Evolutionary conservation across 768 basidiomycete species (phyloP), one percentile per base, ranked within the genome.

Genomic region (Albatrellus ellisii): DNA sequence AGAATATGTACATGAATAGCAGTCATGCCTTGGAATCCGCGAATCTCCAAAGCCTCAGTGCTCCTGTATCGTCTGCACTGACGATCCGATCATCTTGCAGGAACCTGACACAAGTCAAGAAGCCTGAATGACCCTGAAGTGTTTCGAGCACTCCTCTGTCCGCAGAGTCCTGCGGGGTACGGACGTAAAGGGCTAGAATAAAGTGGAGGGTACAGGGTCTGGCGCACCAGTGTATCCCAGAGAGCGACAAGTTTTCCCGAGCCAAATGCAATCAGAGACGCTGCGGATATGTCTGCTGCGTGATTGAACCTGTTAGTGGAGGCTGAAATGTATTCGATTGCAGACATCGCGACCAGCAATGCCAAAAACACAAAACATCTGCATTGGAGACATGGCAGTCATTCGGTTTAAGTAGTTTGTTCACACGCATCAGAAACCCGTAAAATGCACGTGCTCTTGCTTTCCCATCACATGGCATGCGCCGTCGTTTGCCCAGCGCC

Each of bases 61-160:
- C 57, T 2, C 94, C 94, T 45, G 67, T 68, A 43, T 86, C 77
- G 58, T 95, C 91, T 36, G 79, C 84, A 38, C 76, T 81, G 27
- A 79, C 60, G 44, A 97, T 63, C 4, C 59, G 36, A 7, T 67
- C 59, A 12, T 70, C 59, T 4, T 62, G 55, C 6, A 79, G 49
- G 53, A 89, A 91, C 34, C 75, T 75, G 34, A 91, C 69, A 35
- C 77, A 81, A 17, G 90, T 90, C 17, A 98, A 73, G 14, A 73
- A 54, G 8, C 75, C 77, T 35, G 72, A 59, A 53, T 92, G 89
- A 3, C 79, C 88, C 1, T 78, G 72, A 5, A 97, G 67, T 1
- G 88, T 92, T 42, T 69, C 61, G 15, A 63, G 62, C 22, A 92
- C 67, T 1, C 84, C 80, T 34, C 55, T 56, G 49, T 75, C 73